These are phyloP conservation scores for Coemansia sp. DNA, from an alignment of 192 early-diverging fungal species.

Conservation along the genomic window DNA sequence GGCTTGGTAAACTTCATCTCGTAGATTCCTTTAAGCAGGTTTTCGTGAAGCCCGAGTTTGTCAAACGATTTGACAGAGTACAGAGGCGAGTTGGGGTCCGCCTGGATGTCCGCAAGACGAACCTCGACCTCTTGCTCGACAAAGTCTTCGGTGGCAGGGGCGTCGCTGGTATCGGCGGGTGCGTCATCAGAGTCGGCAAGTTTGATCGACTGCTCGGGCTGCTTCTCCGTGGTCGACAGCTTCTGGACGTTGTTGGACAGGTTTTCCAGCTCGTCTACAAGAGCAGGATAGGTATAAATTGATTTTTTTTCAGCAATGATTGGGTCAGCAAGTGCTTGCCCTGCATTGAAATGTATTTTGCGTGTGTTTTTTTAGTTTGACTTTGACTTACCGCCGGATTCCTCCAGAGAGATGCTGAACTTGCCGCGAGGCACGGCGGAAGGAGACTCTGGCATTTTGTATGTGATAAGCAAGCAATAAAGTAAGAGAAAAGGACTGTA, in stretches of 20 bases:
- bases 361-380: background rate
- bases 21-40: conserved; percentile 91
- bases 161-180: background rate
- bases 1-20: conserved; percentile 91
- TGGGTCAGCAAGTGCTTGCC: too few species aligned
- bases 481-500: too few species aligned
- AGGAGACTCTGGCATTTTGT: background rate
- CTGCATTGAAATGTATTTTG: too few species aligned
- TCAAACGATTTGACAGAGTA: conserved; percentile 81
- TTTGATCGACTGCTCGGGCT: conserved; percentile 1
- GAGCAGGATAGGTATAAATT: conserved; percentile 4
- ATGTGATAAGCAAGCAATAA: too few species aligned
- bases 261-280: conserved; percentile 33
- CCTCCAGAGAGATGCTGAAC: conserved; percentile 37
- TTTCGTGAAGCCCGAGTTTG: conserved; percentile 69
- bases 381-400: conserved; percentile 16
- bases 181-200: conserved; percentile 1
- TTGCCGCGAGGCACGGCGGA: background rate
- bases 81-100: conserved; percentile 72
- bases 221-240: conserved; percentile 10
- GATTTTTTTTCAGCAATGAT: background rate
- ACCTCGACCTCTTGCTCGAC: conserved; percentile 60
- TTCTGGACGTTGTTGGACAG: conserved; percentile 16
- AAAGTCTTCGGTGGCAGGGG: background rate
- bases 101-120: conserved; percentile 62